A percentile compares a stretch with the other conserved stretches of the same genome.
Conservation (phyloP, 805 yeast genomes). For the Yamadazyma scolyti region DNA sequence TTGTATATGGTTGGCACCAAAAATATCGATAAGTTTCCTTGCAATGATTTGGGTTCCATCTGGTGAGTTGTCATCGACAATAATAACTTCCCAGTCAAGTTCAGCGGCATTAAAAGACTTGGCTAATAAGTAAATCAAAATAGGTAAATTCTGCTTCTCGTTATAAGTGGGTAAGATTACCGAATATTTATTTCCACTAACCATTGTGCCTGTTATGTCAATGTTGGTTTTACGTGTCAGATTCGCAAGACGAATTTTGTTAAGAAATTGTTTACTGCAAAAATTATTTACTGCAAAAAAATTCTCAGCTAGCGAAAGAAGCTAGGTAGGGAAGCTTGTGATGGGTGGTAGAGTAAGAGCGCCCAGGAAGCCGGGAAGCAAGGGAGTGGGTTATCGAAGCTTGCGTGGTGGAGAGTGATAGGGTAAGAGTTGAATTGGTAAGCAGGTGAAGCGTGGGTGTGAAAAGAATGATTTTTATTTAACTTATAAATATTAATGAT, state of each 20-base stretch:
- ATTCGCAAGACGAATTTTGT: background rate
- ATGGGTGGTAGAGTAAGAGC: too few relatives aligned
- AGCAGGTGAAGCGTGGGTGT: too few relatives aligned
- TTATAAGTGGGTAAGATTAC: constrained; percentile 77
- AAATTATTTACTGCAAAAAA: too few relatives aligned
- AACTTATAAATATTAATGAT: too few relatives aligned
- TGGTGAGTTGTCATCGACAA: constrained; percentile 78
- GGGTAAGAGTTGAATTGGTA: too few relatives aligned
- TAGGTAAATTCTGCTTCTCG: constrained; percentile 63
- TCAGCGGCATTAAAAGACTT: constrained; percentile 58
- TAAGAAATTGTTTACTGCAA: constrained; percentile 2
- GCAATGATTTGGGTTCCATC: constrained; percentile 80
- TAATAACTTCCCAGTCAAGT: constrained; percentile 70
- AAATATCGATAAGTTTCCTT: constrained; percentile 51
- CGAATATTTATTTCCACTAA: constrained; percentile 67
- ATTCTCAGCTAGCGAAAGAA: too few relatives aligned
- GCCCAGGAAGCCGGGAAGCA: too few relatives aligned
- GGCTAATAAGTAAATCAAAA: constrained; percentile 64
- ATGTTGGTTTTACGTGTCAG: constrained; percentile 1
- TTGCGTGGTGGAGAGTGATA: too few relatives aligned
- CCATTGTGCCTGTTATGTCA: constrained; percentile 15
- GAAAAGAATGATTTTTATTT: too few relatives aligned
- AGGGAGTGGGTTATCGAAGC: too few relatives aligned
- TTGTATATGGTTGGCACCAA: constrained; percentile 58
- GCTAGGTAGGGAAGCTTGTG: too few relatives aligned